phyloP scores from a whole-genome alignment of 345 rosid species.

The Angophora floribunda region DNA sequence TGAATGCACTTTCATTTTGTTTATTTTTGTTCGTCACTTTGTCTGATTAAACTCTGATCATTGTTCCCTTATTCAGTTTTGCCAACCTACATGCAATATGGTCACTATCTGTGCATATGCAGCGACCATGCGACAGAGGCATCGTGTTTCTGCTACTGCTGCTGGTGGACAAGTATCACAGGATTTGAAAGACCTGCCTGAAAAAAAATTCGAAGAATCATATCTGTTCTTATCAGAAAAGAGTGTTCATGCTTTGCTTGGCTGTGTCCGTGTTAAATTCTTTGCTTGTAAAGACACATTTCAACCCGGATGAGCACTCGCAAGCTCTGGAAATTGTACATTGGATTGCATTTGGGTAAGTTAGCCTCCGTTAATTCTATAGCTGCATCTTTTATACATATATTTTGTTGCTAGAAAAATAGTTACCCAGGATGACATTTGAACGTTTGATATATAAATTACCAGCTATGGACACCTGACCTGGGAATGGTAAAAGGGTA shows the following conservation, averaged over 20 bases:
- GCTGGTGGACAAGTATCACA: neutral
- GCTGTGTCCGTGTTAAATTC: conserved; percentile 51
- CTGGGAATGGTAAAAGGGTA: conserved; percentile 90
- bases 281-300: conserved; percentile 68
- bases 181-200: neutral
- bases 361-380: neutral
- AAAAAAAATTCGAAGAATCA: neutral
- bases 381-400: neutral
- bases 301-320: conserved; percentile 96
- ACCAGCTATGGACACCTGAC: conserved; percentile 83
- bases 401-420: neutral
- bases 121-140: neutral
- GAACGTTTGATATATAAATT: neutral
- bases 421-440: neutral
- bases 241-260: conserved; percentile 43
- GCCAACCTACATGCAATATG: neutral
- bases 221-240: conserved; percentile 6
- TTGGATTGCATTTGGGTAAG: conserved; percentile 68
- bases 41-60: neutral
- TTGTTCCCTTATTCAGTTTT: neutral
- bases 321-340: conserved; percentile 88
- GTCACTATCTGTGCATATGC: neutral
- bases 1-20: neutral
- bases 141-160: neutral
- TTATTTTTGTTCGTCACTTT: neutral